Percentiles rank a stretch among this genome's conserved stretches.
Evolutionary conservation across 768 basidiomycete genomes (phyloP).

Genomic region (Boletus patriciae): DNA sequence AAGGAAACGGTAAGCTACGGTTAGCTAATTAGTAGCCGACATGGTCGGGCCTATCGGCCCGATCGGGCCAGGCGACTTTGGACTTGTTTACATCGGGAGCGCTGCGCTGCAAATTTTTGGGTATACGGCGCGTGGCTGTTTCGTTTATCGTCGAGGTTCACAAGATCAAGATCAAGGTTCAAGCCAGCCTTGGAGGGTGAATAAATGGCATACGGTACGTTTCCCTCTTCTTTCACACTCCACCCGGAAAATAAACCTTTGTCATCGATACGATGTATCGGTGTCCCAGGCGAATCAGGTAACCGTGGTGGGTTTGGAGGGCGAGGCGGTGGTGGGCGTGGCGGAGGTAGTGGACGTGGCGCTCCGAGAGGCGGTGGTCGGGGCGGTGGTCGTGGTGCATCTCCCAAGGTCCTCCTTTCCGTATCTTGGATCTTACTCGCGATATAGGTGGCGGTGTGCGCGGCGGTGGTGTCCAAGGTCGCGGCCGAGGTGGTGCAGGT

Average conservation of each 20-base stretch:
- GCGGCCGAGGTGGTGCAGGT: constrained; percentile 38
- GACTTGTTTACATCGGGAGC: constrained; percentile 10
- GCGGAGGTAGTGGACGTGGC: constrained; percentile 40
- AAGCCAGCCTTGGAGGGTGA: constrained; percentile 13
- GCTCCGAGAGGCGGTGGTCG: constrained; percentile 43
- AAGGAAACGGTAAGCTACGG: too few species aligned
- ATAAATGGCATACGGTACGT: constrained; percentile 39
- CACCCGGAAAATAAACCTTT: not conserved
- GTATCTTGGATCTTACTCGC: not conserved
- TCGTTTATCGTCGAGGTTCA: constrained; percentile 1
- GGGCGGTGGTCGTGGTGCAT: constrained; percentile 41
- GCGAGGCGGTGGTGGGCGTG: constrained; percentile 42
- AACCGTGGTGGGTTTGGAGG: constrained; percentile 71
- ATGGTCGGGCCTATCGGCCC: not conserved
- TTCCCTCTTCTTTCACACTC: not conserved
- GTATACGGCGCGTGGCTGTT: not conserved
- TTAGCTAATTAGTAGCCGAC: too few species aligned
- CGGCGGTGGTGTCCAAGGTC: constrained; percentile 30
- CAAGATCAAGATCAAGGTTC: constrained; percentile 15
- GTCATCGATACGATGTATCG: not conserved
- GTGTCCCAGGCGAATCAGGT: constrained; percentile 56
- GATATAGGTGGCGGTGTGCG: constrained; percentile 13
- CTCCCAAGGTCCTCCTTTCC: not conserved
- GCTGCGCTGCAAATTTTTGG: constrained; percentile 12
- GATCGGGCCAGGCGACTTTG: constrained; percentile 1